Base-by-base conservation (phyloP, 1,284 basidiomycete genomes). In the Sanghuangporus sanghuang region DNA sequence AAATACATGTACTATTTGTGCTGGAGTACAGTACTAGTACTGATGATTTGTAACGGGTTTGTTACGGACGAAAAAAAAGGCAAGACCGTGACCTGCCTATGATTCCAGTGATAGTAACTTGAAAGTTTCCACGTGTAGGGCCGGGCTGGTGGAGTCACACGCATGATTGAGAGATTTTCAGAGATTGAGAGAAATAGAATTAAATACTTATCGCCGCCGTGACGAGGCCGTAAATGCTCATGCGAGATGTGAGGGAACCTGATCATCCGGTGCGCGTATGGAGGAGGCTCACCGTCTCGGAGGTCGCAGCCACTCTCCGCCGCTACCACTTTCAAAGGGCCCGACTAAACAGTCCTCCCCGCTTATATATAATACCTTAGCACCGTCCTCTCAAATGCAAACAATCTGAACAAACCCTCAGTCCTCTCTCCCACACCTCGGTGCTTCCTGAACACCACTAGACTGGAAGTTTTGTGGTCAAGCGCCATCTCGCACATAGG, bases 171-270 rank as follows among this genome's bases (percentile, higher is more conserved):
- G n/a, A 35, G 32, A 14, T n/a, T 42, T 27, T 32, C 27, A 32
- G 40, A 12, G 40, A 12, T 42, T 42, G n/a, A 42, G 40, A 42
- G 40, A 42, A 12, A 42, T 42, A 42, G 40, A n/a, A 42, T n/a
- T 42, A n/a, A n/a, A 12, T 12, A n/a, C 40, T 46, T 52, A 60
- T 60, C 58, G 42, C 58, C 58, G 58, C 58, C 58, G 58, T 54
- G 53, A 32, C 9, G 23, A 36, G 32, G 53, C 53, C 36, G 49
- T 23, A 49, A 36, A 14, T 14, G 44, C 21, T 49, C 14, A 42
- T 61, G 59, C 27, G 27, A 49, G 16, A 46, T 46, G 44, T 27
- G 9, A 52, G 11, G 39, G 57, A 46, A 38, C 14, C 12, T 40
- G 39, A 56, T 56, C 54, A 27, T 56, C 54, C 27, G 27, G 23